Percentiles rank a stretch among this genome's conserved stretches.
phyloP scores from a whole-genome alignment of 768 basidiomycete species.

The Lactifluus piperatus region DNA sequence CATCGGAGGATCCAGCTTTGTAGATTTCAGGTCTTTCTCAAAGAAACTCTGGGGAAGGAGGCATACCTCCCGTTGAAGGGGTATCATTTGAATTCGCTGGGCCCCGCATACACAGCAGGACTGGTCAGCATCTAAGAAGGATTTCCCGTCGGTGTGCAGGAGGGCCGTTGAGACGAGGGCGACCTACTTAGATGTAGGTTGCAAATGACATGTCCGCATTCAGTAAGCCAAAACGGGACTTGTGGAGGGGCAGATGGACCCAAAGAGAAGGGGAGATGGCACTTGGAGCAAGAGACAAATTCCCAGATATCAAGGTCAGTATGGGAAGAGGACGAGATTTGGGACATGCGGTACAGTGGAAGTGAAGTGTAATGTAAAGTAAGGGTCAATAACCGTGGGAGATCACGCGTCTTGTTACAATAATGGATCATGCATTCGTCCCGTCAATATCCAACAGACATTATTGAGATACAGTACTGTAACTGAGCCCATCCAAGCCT shows the following conservation, averaged over 20 bases:
- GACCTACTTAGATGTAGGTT: conserved; percentile 73
- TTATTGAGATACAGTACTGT: too few species aligned
- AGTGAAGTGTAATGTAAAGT: not conserved
- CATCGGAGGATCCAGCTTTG: conserved; percentile 73
- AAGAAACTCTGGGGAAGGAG: not conserved
- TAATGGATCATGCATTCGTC: too few species aligned
- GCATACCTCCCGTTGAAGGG: conserved; percentile 65
- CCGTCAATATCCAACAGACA: too few species aligned
- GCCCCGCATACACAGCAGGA: conserved; percentile 65
- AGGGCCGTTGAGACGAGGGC: not conserved
- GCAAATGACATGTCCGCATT: conserved; percentile 82
- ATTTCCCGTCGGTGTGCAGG: not conserved
- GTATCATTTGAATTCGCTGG: conserved; percentile 54
- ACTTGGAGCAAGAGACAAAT: conserved; percentile 62
- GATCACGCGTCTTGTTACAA: too few species aligned
- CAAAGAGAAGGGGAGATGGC: conserved; percentile 55
- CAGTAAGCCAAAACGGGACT: conserved; percentile 81
- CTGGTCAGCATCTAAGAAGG: conserved; percentile 53
- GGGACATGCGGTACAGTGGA: conserved; percentile 29
- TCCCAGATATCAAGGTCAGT: conserved; percentile 66
- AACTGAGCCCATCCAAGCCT: too few species aligned
- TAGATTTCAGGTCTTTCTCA: not conserved
- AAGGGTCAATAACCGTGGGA: too few species aligned
- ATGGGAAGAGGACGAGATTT: conserved; percentile 23
- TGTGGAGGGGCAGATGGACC: conserved; percentile 41